Conservation (phyloP, 2,329 filamentous ascomycete species). For the Amphichorda felina region DNA sequence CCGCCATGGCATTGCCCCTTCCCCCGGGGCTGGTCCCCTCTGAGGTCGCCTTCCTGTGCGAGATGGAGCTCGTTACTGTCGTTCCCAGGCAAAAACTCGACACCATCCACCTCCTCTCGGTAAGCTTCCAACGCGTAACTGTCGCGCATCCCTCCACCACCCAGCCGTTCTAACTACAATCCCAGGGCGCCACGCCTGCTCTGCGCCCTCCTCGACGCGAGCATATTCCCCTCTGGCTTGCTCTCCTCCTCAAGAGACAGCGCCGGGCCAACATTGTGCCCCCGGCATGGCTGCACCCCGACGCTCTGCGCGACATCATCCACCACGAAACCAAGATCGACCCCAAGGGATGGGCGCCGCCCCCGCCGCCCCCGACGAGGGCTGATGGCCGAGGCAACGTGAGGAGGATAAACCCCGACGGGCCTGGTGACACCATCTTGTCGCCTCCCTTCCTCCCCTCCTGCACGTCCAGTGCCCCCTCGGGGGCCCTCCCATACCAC, state of each 20-base stretch:
- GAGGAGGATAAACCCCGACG: constrained; percentile 14
- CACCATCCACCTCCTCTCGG: constrained; percentile 70
- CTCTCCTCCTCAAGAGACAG: constrained; percentile 88
- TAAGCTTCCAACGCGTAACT: constrained; percentile 32
- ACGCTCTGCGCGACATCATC: constrained; percentile 66
- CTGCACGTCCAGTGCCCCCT: constrained; percentile 56
- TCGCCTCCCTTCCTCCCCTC: constrained; percentile 70
- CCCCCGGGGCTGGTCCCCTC: constrained; percentile 57
- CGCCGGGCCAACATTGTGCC: constrained; percentile 85
- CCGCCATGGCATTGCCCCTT: constrained; percentile 35
- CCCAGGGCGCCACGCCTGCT: constrained; percentile 69
- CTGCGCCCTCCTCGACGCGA: constrained; percentile 74
- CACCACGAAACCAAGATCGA: constrained; percentile 67
- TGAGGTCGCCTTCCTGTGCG: constrained; percentile 88
- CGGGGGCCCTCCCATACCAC: constrained; percentile 75
- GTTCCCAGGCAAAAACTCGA: constrained; percentile 86
- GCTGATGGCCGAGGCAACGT: constrained; percentile 33
- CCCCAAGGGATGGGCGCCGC: constrained; percentile 62
- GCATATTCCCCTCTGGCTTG: constrained; percentile 83
- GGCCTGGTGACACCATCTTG: constrained; percentile 21
- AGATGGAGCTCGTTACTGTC: constrained; percentile 93
- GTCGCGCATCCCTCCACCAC: constrained; percentile 4
- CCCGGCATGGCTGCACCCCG: constrained; percentile 74
- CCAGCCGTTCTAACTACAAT: constrained; percentile 3
- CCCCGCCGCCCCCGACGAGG: constrained; percentile 52